Evolutionary conservation across 2,329 filamentous ascomycete species (phyloP).

Genomic region (Myrmaecium sp.): DNA sequence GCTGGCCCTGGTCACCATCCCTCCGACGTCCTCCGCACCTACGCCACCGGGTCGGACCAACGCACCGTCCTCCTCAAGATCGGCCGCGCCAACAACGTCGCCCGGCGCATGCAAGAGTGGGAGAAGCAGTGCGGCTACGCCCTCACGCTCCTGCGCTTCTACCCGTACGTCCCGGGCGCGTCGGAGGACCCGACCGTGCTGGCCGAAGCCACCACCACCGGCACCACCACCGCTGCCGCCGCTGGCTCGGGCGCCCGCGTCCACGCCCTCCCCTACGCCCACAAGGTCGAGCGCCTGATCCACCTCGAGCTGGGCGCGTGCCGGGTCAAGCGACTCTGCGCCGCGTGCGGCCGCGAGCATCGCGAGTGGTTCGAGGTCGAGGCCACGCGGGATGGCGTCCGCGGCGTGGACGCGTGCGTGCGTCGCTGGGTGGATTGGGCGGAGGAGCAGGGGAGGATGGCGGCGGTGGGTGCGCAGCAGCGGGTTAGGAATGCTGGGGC

Average conservation of each 20-base stretch:
- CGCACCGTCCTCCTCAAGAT: conserved; percentile 49
- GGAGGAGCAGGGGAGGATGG: conserved; percentile 34
- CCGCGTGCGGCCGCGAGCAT: conserved; percentile 68
- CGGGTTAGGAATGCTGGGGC: too few species aligned
- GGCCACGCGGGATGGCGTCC: conserved; percentile 53
- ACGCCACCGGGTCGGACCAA: conserved; percentile 1
- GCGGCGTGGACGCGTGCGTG: conserved; percentile 53
- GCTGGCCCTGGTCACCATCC: conserved; percentile 18
- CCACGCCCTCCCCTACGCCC: conserved; percentile 66
- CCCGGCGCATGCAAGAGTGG: conserved; percentile 85
- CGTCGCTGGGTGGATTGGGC: conserved; percentile 79
- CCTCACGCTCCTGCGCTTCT: conserved; percentile 75
- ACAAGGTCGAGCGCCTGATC: conserved; percentile 76
- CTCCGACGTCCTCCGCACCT: conserved; percentile 6
- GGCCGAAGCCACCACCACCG: conserved; percentile 4
- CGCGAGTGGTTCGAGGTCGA: conserved; percentile 91
- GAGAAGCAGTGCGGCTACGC: conserved; percentile 81
- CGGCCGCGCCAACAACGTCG: conserved; percentile 61
- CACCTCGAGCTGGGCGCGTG: conserved; percentile 66
- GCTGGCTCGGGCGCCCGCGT: conserved; percentile 16
- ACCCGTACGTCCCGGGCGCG: conserved; percentile 49
- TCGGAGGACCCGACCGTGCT: conserved; percentile 9
- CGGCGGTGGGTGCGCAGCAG: too few species aligned
- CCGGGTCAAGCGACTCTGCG: conserved; percentile 47
- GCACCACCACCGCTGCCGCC: conserved; percentile 10